Percentiles rank a stretch among this genome's conserved stretches.
Evolutionary conservation across 2,329 filamentous ascomycete genomes (phyloP).

Genomic region (Penicillium sp.): DNA sequence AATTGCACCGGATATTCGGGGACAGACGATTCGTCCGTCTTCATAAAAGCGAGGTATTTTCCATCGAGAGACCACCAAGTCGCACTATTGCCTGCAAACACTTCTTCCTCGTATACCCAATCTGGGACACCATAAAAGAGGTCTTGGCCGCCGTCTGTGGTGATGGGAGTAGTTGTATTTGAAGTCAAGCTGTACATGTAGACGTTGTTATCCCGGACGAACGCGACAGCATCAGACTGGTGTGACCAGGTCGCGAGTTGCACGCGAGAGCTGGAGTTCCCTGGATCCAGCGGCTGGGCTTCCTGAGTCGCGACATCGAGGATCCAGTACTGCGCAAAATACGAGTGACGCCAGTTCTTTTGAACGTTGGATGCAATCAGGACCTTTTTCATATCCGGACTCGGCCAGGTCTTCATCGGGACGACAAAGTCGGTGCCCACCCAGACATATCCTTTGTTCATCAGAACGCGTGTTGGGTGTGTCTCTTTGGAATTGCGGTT

Average conservation of each 20-base stretch:
- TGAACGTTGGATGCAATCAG: constrained; percentile 67
- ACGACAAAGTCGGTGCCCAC: constrained; percentile 52
- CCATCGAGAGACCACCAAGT: constrained; percentile 96
- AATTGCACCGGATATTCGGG: constrained; percentile 91
- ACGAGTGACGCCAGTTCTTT: constrained; percentile 86
- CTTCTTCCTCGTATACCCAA: constrained; percentile 92
- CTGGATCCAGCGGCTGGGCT: constrained; percentile 69
- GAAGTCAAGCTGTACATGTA: constrained; percentile 65
- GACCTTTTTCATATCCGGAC: constrained; percentile 77
- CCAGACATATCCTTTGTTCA: constrained; percentile 61
- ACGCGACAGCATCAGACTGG: constrained; percentile 77
- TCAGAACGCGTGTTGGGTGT: constrained; percentile 61
- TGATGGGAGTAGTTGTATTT: constrained; percentile 63
- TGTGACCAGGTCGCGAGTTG: constrained; percentile 91
- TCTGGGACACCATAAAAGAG: constrained; percentile 95
- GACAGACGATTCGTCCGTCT: constrained; percentile 87
- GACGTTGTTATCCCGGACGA: constrained; percentile 84
- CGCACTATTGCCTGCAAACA: constrained; percentile 70
- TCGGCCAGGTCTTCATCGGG: constrained; percentile 65
- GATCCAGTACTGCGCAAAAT: constrained; percentile 80
- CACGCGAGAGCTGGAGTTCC: constrained; percentile 57
- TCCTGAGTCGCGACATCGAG: constrained; percentile 79
- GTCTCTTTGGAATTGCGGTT: constrained; percentile 46
- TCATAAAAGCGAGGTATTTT: constrained; percentile 81
- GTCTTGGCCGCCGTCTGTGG: constrained; percentile 76